Evolutionary conservation across 257 asterid species (phyloP).

Genomic region (Solanum megistacrolobum): DNA sequence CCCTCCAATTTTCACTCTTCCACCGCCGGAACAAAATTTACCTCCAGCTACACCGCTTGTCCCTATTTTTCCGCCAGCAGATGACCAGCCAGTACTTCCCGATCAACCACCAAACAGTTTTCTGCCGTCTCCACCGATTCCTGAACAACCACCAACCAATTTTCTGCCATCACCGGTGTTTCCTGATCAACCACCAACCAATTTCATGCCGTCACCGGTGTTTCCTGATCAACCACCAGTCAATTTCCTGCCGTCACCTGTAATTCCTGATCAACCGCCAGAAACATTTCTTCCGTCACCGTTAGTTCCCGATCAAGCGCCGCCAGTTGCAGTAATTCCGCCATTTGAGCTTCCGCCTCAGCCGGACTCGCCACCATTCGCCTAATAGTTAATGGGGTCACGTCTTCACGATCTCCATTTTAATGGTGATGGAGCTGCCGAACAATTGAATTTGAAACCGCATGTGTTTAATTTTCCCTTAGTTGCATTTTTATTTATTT

Average conservation of each 20-base stretch:
- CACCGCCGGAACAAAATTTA: background rate
- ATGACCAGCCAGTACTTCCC: background rate
- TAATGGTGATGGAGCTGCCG: no score
- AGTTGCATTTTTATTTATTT: no score
- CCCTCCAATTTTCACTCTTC: background rate
- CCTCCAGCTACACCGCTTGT: background rate
- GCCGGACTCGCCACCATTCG: slow-evolving; percentile 13
- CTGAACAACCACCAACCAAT: background rate
- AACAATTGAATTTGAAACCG: background rate
- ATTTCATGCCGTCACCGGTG: background rate
- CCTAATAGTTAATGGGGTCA: background rate
- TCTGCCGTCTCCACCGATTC: background rate
- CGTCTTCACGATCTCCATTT: no score
- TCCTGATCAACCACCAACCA: background rate
- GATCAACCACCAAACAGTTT: background rate
- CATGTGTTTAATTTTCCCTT: background rate
- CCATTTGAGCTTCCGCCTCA: slow-evolving; percentile 4
- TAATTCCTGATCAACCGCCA: background rate
- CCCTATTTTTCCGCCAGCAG: background rate
- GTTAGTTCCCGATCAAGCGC: background rate
- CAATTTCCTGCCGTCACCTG: background rate
- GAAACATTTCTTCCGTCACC: background rate
- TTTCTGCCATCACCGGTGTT: background rate
- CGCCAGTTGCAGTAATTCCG: background rate
- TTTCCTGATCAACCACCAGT: background rate